Percentiles rank a stretch among this genome's conserved stretches.
Evolutionary conservation across 164 flowering plant genomes (phyloP).

Genomic region (Dillenia turbinata): DNA sequence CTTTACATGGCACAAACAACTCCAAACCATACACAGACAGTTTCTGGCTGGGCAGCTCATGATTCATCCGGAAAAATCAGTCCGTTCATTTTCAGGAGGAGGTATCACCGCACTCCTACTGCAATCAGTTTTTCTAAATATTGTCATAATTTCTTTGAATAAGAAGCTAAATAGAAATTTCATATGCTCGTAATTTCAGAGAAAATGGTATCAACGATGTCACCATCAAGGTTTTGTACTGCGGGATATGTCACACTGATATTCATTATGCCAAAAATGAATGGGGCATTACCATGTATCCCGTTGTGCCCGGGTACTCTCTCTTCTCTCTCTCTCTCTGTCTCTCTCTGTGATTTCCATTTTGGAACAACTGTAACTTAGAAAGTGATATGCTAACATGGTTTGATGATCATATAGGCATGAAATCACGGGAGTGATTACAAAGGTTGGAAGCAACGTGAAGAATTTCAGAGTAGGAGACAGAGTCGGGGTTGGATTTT

Average conservation of each 20-base stretch:
- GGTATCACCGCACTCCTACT: slow-evolving; percentile 23
- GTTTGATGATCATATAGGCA: slow-evolving; percentile 28
- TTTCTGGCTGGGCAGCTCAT: slow-evolving; percentile 71
- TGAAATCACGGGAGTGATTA: slow-evolving; percentile 60
- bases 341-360: neutral
- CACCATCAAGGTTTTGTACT: slow-evolving; percentile 54
- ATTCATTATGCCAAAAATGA: slow-evolving; percentile 54
- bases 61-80: slow-evolving; percentile 52
- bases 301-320: slow-evolving; percentile 74
- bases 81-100: slow-evolving; percentile 60
- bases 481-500: slow-evolving; percentile 59
- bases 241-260: slow-evolving; percentile 85
- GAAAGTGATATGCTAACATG: neutral
- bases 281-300: slow-evolving; percentile 78
- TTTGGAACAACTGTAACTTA: neutral
- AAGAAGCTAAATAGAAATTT: too few relatives aligned
- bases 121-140: too few relatives aligned
- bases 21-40: slow-evolving; percentile 58
- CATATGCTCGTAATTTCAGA: slow-evolving; percentile 19
- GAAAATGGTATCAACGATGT: slow-evolving; percentile 66
- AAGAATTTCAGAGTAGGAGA: slow-evolving; percentile 55
- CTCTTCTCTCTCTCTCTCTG: neutral
- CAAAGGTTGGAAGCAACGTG: slow-evolving; percentile 51
- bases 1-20: slow-evolving; percentile 42
- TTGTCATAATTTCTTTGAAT: too few relatives aligned